Evolutionary conservation across 2,329 filamentous ascomycete genomes (phyloP), one percentile per base, ranked within the genome.

Genomic region (Bimuria novae-zelandiae): DNA sequence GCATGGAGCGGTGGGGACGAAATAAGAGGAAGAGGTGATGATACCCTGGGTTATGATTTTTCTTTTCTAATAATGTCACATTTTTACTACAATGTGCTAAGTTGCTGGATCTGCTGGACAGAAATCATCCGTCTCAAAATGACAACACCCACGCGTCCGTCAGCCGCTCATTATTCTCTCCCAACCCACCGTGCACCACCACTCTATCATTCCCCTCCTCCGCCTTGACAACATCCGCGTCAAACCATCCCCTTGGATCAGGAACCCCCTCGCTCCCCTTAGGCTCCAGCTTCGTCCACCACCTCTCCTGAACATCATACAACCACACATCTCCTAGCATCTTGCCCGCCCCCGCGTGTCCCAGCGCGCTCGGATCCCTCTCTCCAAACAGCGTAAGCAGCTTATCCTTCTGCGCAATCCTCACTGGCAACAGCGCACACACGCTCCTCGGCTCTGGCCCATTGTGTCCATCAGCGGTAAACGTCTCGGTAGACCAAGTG

Each of bases 311-410:
- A 19, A 74, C 64, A 16, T 74, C 70, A 49, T 70, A 83, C 0
- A 73, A 67, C 81, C 81, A 84, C 0, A 77, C 73, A 63, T 84
- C 80, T 2, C 63, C 61, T 39, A 83, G 55, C 81, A 84, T 84
- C 67, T 82, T 84, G 0, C 82, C 81, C 0, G 81, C 81, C 0
- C 81, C 82, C 41, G 77, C 76, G 62, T 84, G 81, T 0, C 81
- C 82, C 7, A 82, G 62, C 1, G 73, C 74, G 51, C 78, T 82
- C 0, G 81, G 82, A 63, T 83, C 80, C 2, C 71, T 73, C 61
- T 84, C 81, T 3, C 82, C 81, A 58, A 84, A 83, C 47, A 82
- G 35, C 0, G 80, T 84, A 2, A 84, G 62, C 11, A 84, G 63
- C 37, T 64, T 74, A 4, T 67, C 37, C 32, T 71, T 74, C 0